These are phyloP conservation scores for Madurella fahalii DNA, from an alignment of 2,329 filamentous ascomycete genomes.

Conservation along the genomic window DNA sequence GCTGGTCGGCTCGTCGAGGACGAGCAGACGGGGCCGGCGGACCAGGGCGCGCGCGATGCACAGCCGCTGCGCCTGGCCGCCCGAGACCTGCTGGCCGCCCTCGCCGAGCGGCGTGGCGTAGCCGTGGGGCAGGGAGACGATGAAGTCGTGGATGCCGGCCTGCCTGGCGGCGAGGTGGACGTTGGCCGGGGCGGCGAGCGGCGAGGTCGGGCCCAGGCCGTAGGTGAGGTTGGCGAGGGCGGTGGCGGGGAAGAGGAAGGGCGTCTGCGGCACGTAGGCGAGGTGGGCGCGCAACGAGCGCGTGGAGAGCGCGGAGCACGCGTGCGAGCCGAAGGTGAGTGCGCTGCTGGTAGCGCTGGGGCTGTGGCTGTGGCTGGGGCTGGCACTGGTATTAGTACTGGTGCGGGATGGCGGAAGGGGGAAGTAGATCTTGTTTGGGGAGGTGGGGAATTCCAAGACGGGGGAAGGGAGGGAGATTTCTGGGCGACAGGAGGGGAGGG, in stretches of 20 bases:
- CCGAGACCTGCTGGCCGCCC: conserved; percentile 68
- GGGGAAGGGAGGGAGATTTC: not conserved
- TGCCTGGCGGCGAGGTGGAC: conserved; percentile 51
- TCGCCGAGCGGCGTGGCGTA: conserved; percentile 74
- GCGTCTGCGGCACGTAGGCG: conserved; percentile 65
- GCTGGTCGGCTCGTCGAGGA: conserved; percentile 85
- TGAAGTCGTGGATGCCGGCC: conserved; percentile 72
- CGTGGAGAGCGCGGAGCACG: conserved; percentile 58
- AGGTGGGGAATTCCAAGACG: not conserved
- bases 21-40: conserved; percentile 64
- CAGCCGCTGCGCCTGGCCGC: conserved; percentile 78
- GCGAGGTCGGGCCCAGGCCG: conserved; percentile 57
- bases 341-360: conserved; percentile 29
- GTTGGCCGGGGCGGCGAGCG: conserved; percentile 42
- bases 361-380: not conserved
- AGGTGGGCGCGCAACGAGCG: conserved; percentile 56
- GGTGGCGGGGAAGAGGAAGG: conserved; percentile 72
- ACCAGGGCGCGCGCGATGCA: conserved; percentile 77
- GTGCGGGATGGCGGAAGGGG: no score
- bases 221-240: conserved; percentile 81
- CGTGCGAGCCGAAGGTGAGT: conserved; percentile 55
- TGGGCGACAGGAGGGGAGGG: not conserved
- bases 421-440: not conserved
- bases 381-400: no score
- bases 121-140: conserved; percentile 63